Evolutionary conservation across 1,139 yeast genomes (phyloP), one percentile per base, ranked within the genome.

Genomic region (Blastobotrys serpentis): DNA sequence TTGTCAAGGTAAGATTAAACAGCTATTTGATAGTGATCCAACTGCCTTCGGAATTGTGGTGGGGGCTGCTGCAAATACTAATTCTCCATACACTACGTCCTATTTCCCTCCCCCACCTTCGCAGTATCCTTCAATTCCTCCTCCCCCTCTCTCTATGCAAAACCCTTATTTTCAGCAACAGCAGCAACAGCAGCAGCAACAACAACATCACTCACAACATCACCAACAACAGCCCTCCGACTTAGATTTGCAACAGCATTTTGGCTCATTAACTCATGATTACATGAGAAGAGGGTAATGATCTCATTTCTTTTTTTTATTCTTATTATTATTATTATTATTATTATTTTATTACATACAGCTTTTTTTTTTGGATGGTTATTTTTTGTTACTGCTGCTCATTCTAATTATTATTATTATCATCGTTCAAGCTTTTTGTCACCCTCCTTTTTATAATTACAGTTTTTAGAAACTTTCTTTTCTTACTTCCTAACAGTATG

Each of bases 11-110:
- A 66, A 81, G 42, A 67, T 82, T 16, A 69, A 79, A 43, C 69
- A 70, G 47, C 60, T 84, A 57, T 83, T 84, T 58, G 72, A 78
- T 66, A 61, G 65, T 13, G 76, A 80, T 57, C 89, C 92, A 0
- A 73, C 65, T 2, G 65, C 69, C 21, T 84, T 84, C 64, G 84
- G 83, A 1, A 76, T 84, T 14, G 51, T 62, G 2, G 50, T 57
- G 4, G 57, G 52, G 19, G 38, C 18, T 14, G 18, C 43, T 21
- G 48, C 48, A 4, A 8, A 7, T 25, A 19, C 40, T 7, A 17
- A 14, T n/a, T 33, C 37, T 6, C 22, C 40, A 17, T 36, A 36
- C n/a, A 7, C 32, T 14, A 29, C 32, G 13, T 29, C 32, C n/a
- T 29, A 29, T 29, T 36, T 36, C 14, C 40, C 40, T 4, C 40